These are phyloP conservation scores for Crucibulum laeve DNA, from an alignment of 768 basidiomycete genomes.

Conservation along the genomic window DNA sequence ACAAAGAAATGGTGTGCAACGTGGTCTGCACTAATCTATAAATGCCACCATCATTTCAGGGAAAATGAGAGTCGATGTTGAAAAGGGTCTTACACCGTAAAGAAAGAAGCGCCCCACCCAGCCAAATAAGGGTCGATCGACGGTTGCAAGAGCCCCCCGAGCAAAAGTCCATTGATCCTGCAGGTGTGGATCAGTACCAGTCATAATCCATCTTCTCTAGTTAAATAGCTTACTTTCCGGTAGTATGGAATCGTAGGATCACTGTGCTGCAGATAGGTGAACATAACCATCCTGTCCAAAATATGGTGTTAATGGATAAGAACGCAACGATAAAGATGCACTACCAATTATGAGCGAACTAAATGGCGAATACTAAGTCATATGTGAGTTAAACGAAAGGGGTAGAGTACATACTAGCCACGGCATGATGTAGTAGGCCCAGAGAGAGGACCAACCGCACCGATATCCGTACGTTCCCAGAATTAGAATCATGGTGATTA, in stretches of 20 bases:
- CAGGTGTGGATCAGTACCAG: background rate
- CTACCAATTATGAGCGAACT: conserved; percentile 43
- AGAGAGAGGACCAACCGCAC: conserved; percentile 26
- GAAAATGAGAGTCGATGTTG: background rate
- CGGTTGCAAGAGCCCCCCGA: conserved; percentile 55
- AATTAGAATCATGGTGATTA: conserved; percentile 31
- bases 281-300: conserved; percentile 48
- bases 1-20: conserved; percentile 61
- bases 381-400: background rate
- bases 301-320: background rate
- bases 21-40: conserved; percentile 43
- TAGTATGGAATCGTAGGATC: conserved; percentile 59
- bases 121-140: conserved; percentile 56
- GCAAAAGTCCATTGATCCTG: conserved; percentile 55
- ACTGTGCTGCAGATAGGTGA: conserved; percentile 60
- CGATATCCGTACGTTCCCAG: conserved; percentile 23
- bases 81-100: conserved; percentile 36
- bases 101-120: conserved; percentile 56
- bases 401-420: conserved; percentile 37
- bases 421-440: conserved; percentile 40
- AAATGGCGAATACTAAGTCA: conserved; percentile 12
- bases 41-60: background rate
- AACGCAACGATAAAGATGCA: background rate
- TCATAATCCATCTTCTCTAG: background rate
- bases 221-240: conserved; percentile 27